Percentiles rank a stretch among this genome's conserved stretches.
Evolutionary conservation across 2,329 filamentous ascomycete genomes (phyloP).

Genomic region (Daldinia eschscholtzii): DNA sequence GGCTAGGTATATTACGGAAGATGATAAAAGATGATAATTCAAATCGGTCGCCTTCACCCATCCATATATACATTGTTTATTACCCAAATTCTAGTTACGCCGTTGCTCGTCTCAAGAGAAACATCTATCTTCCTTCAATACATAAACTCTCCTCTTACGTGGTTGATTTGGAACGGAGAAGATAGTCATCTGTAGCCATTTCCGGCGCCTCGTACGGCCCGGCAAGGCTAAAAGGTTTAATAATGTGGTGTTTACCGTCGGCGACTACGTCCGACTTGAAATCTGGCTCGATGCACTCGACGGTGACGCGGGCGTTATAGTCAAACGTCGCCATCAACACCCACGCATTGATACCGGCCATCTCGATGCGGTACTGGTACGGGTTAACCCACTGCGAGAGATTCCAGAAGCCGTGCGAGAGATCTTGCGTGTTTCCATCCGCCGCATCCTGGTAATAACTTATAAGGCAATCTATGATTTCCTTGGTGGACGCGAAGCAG

Average conservation of each 20-base stretch:
- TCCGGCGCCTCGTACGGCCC: slow-evolving; percentile 23
- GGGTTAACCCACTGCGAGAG: slow-evolving; percentile 46
- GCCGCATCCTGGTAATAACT: background rate
- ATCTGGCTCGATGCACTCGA: slow-evolving; percentile 42
- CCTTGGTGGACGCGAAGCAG: slow-evolving; percentile 46
- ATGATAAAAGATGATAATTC: background rate
- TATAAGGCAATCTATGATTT: slow-evolving; percentile 31
- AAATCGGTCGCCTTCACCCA: background rate
- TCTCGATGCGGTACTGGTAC: slow-evolving; percentile 47
- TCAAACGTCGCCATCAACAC: slow-evolving; percentile 46
- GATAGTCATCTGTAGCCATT: slow-evolving; percentile 23
- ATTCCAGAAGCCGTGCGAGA: background rate
- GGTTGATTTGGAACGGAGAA: background rate
- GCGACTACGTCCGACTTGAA: slow-evolving; percentile 31
- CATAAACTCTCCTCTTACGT: background rate
- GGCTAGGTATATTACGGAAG: no score
- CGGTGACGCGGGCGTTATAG: slow-evolving; percentile 47
- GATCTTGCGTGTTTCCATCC: background rate
- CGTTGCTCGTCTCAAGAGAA: background rate
- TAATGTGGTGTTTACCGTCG: slow-evolving; percentile 35
- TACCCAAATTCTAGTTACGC: background rate
- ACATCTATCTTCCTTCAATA: background rate
- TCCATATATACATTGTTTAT: background rate
- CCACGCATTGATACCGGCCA: slow-evolving; percentile 50
- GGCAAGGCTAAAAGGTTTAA: slow-evolving; percentile 41